Base-by-base conservation (phyloP, 495 filamentous ascomycete genomes). In the Arthonia radiata region DNA sequence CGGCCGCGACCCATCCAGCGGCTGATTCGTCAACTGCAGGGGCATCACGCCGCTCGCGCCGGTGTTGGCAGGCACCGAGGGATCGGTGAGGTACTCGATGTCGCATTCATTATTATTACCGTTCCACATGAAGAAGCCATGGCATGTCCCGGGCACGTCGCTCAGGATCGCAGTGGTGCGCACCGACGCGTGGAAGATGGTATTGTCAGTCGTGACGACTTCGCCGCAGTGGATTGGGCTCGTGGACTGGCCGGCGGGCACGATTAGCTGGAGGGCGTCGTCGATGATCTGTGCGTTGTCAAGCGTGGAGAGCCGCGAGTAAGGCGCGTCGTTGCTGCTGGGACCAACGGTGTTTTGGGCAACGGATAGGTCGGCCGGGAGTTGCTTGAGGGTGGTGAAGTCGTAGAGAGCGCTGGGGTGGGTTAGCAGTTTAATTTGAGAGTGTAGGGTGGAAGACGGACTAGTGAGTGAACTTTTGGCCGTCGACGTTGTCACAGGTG, bases 21-120 rank as follows among this genome's bases (percentile, higher is more conserved):
- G n/a, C 17, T 41, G 38, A 9, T 41, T 41, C 7, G 38, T 41
- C 13, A 32, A 37, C 11, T 40, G 38, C 17, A 29, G 24, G 7
- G 30, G 17, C 26, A 27, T 30, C 23, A 26, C 11, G 10, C 18
- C 13, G 26, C 25, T 11, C 19, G 11, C 19, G 25, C 17, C 15
- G 2, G 23, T 23, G 25, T 31, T 34, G 13, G 29, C 13, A 11
- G 21, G 13, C 19, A 28, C 28, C 7, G 14, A n/a, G 16, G 25
- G n/a, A n/a, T 18, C 28, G 5, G 34, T 37, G 17, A 31, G 30
- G 23, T 37, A 22, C 24, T 39, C 37, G 10, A 39, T 39, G 27
- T 39, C 37, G 2, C 23, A 8, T 17, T 39, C 37, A 4, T 35
- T 26, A 9, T 30, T 39, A 27, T 39, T 36, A 13, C 17, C 17